Conservation (phyloP, 768 basidiomycete genomes). For the Termitomyces sp. region DNA sequence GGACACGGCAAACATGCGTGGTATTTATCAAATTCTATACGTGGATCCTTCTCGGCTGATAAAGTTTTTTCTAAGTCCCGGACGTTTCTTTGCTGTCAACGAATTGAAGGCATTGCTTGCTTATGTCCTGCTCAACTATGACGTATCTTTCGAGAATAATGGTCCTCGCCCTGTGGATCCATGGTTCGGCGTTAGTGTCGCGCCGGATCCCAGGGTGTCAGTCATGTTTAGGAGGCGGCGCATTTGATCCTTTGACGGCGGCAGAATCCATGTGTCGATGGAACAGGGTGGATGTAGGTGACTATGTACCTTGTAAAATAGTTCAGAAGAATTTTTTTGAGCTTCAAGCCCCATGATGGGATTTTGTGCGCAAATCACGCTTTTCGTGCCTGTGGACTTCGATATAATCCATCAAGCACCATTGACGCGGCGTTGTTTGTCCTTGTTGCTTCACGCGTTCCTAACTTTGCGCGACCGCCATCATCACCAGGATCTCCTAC, state of each 20-base stretch:
- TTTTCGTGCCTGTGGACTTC: neutral
- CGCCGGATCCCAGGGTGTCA: conserved; percentile 27
- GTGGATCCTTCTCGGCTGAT: neutral
- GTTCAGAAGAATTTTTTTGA: neutral
- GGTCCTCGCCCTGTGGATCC: conserved; percentile 11
- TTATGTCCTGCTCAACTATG: conserved; percentile 32
- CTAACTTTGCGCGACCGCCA: conserved; percentile 21
- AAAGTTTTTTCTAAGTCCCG: conserved; percentile 28
- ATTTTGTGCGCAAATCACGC: neutral
- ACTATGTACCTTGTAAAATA: neutral
- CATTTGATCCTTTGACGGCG: neutral
- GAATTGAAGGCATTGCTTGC: conserved; percentile 38
- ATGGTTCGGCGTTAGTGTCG: conserved; percentile 1
- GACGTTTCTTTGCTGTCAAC: conserved; percentile 39
- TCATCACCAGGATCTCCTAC: conserved; percentile 8
- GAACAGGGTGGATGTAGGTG: neutral
- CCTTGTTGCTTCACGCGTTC: conserved; percentile 37
- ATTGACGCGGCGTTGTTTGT: conserved; percentile 20
- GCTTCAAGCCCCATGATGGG: neutral
- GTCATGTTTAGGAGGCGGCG: conserved; percentile 28
- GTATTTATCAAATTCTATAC: neutral
- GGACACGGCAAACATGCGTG: conserved; percentile 22
- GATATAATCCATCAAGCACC: too few species aligned
- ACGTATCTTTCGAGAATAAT: conserved; percentile 27
- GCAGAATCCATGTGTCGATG: neutral